Evolutionary conservation across 371 early-diverging fungal species (phyloP).

Genomic region (Saksenaea vasiformis): DNA sequence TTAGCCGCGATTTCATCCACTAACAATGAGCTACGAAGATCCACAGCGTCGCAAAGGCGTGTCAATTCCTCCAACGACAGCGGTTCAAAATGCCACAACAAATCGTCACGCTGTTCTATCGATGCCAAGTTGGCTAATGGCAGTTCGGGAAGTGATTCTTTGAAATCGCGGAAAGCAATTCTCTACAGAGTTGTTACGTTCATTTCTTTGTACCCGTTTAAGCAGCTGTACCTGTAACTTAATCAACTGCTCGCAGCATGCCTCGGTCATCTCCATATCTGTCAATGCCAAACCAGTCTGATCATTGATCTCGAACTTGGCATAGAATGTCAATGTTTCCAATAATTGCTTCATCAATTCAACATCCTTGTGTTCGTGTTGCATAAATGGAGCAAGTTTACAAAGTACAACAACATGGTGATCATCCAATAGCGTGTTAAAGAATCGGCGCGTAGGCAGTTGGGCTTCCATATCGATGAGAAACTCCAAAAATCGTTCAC

Average conservation of each 20-base stretch:
- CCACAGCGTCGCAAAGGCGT: conserved; percentile 56
- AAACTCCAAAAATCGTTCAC: conserved; percentile 81
- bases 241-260: conserved; percentile 61
- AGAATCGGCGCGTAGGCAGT: conserved; percentile 88
- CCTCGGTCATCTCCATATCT: conserved; percentile 62
- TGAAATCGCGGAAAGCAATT: conserved; percentile 67
- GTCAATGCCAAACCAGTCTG: conserved; percentile 78
- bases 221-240: conserved; percentile 55
- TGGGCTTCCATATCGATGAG: conserved; percentile 85
- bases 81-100: conserved; percentile 60
- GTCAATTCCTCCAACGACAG: conserved; percentile 49
- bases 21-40: conserved; percentile 54
- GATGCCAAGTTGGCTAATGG: conserved; percentile 74
- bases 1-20: conserved; percentile 16
- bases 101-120: conserved; percentile 56
- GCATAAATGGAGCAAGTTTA: conserved; percentile 55
- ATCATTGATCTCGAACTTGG: conserved; percentile 83
- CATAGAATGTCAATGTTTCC: conserved; percentile 65
- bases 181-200: conserved; percentile 28
- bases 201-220: not conserved
- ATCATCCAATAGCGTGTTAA: conserved; percentile 81
- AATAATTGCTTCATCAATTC: conserved; percentile 63
- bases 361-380: conserved; percentile 42
- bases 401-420: conserved; percentile 72
- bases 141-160: conserved; percentile 67